Percentiles rank a stretch among this genome's conserved stretches.
These are phyloP conservation scores for Podaxis sp. DNA, from an alignment of 768 basidiomycete species.

Conservation along the genomic window DNA sequence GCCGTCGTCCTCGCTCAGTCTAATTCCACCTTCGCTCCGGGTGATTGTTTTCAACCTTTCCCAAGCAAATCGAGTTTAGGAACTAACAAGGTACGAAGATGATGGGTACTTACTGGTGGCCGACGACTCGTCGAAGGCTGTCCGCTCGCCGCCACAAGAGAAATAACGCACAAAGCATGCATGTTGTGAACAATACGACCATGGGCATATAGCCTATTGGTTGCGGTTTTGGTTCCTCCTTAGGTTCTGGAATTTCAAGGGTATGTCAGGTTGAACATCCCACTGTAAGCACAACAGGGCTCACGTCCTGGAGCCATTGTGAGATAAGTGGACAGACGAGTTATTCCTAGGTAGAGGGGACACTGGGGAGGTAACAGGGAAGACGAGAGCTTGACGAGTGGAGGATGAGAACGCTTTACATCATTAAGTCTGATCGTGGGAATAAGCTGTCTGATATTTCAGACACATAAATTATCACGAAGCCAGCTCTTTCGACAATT, in stretches of 20 bases:
- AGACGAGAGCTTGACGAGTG: not conserved
- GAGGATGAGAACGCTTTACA: not conserved
- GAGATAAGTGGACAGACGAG: not conserved
- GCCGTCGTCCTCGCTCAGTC: conserved; percentile 70
- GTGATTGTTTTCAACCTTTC: conserved; percentile 61
- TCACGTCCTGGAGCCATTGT: conserved; percentile 16
- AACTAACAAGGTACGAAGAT: not conserved
- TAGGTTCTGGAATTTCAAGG: conserved; percentile 46
- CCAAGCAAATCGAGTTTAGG: not conserved
- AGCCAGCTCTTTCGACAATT: not conserved
- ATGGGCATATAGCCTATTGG: conserved; percentile 59
- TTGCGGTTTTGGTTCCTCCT: conserved; percentile 57
- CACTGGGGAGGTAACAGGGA: not conserved
- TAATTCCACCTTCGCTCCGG: conserved; percentile 54
- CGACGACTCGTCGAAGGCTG: conserved; percentile 54
- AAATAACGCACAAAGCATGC: conserved; percentile 56
- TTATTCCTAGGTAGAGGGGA: not conserved
- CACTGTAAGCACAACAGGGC: not conserved
- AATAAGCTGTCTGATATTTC: not conserved
- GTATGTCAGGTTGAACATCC: not conserved
- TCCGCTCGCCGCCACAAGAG: conserved; percentile 64
- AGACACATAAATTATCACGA: not conserved
- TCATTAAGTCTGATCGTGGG: not conserved
- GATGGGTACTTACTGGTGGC: conserved; percentile 51
- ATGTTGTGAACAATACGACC: conserved; percentile 57